Conservation (phyloP, 352 stramenopile species). For the Phytophthora syringae region DNA sequence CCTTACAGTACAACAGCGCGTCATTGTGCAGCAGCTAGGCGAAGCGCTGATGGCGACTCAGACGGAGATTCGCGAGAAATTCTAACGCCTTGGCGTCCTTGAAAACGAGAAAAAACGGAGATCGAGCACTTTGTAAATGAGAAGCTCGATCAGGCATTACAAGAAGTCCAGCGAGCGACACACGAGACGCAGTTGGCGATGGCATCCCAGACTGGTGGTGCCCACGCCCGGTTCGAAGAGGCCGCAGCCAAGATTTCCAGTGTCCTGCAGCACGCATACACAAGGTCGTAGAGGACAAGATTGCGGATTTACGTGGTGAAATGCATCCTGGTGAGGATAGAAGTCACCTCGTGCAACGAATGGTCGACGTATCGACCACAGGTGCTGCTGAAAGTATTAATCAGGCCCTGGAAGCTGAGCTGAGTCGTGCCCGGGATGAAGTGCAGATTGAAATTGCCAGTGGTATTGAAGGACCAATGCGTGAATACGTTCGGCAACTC, state of each 20-base stretch:
- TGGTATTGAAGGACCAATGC: constrained; percentile 5
- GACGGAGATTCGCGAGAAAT: neutral
- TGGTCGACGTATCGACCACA: neutral
- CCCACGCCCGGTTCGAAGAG: neutral
- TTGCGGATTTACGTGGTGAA: constrained; percentile 4
- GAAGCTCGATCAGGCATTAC: neutral
- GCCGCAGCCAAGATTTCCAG: neutral
- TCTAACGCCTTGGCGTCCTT: neutral
- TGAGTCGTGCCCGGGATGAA: constrained; percentile 3
- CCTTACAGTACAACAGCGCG: neutral
- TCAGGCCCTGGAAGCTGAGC: neutral
- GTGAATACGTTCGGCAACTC: constrained; percentile 7
- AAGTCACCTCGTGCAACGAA: constrained; percentile 1
- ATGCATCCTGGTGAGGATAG: constrained; percentile 6
- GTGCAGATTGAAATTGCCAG: constrained; percentile 8
- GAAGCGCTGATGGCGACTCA: neutral
- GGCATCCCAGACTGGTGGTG: neutral
- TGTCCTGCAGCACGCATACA: no score
- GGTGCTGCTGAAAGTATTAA: constrained; percentile 12
- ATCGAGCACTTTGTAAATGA: neutral
- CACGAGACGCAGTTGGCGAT: neutral
- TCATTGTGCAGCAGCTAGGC: neutral
- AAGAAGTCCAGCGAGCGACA: neutral
- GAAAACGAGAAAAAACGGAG: neutral
- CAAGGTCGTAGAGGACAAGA: no score